Evolutionary conservation across 1,284 basidiomycete genomes (phyloP), one percentile per base, ranked within the genome.

Genomic region (Papiliotrema nemorosa): DNA sequence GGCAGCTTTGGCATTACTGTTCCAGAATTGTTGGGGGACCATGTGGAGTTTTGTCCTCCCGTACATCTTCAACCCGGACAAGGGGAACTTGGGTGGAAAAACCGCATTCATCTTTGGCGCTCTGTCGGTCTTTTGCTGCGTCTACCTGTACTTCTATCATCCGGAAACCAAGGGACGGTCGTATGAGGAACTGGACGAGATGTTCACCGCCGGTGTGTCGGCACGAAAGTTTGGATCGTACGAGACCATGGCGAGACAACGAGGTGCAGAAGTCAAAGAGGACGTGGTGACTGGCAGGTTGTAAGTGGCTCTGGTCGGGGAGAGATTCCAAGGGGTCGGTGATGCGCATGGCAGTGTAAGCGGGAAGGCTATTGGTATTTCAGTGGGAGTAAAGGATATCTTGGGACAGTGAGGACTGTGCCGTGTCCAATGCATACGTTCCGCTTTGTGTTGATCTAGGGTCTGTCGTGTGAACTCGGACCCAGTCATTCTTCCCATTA

Each of bases 141-240:
- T 49, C 13, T 49, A 49, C 42, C 21, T 38, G n/a, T 50, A 36
- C 36, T 49, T 44, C 47, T 53, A 31, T 35, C 39, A 43, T 22
- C 51, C 51, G 3, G 51, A 53, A 27, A 53, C 51, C 34, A 53
- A 53, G 31, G 51, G 51, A 14, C 6, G 44, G 34, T 52, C 53
- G 5, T 63, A 63, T 69, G 41, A 49, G 24, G 57, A 59, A 29
- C 44, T 63, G n/a, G 61, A 63, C 34, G 21, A 57, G 18, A 18
- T 63, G 34, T 60, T 60, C 47, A 29, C 43, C 7, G 16, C 47
- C 12, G 18, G 48, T 5, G 47, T 59, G n/a, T 43, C 57, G 2
- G 56, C 59, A 1, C 27, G 59, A 31, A 53, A 53, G 37, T 60
- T 60, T 50, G 33, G 18, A 10, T 13, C 21, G 13, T 36, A 27